Percentiles rank a stretch among this genome's conserved stretches.
These are phyloP conservation scores for Phoma herbarum DNA, from an alignment of 2,329 filamentous ascomycete genomes.

Conservation along the genomic window DNA sequence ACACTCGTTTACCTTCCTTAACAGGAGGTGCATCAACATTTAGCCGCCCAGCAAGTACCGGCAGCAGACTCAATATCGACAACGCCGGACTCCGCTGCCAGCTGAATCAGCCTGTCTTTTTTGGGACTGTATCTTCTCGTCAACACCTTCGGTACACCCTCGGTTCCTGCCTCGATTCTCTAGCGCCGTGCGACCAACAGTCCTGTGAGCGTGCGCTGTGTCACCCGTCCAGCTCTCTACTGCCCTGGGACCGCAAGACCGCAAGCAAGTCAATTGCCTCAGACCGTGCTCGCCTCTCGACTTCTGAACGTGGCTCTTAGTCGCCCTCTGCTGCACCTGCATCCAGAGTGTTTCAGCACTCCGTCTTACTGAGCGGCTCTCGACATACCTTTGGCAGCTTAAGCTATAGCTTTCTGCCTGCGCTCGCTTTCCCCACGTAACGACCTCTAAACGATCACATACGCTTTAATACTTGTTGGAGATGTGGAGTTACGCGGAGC, in stretches of 20 bases:
- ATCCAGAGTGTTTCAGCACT: conserved; percentile 17
- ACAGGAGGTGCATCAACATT: conserved; percentile 8
- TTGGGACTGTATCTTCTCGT: conserved; percentile 24
- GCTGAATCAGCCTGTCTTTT: conserved; percentile 25
- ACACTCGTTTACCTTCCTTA: conserved; percentile 39
- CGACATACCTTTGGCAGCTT: conserved; percentile 13
- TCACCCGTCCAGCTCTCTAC: conserved; percentile 36
- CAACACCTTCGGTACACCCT: conserved; percentile 19
- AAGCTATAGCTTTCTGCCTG: conserved; percentile 19
- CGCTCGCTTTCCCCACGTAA: conserved; percentile 26
- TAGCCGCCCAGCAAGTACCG: conserved; percentile 16
- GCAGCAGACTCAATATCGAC: conserved; percentile 22
- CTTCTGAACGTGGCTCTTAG: conserved; percentile 24
- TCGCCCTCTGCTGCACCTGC: conserved; percentile 16
- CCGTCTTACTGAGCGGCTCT: conserved; percentile 16
- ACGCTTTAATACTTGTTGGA: conserved; percentile 28
- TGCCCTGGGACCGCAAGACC: conserved; percentile 30
- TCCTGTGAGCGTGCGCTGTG: conserved; percentile 40
- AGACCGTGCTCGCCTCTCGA: conserved; percentile 27
- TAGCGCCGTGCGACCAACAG: conserved; percentile 41
- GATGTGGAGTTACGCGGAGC: conserved; percentile 40
- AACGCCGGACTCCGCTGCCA: conserved; percentile 16
- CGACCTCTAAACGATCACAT: conserved; percentile 27
- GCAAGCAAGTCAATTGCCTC: conserved; percentile 23
- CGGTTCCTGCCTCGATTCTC: conserved; percentile 36